A percentile compares a stretch with the other conserved stretches of the same genome.
These are phyloP conservation scores for Calonectria montana DNA, from an alignment of 2,329 filamentous ascomycete genomes.

Conservation along the genomic window DNA sequence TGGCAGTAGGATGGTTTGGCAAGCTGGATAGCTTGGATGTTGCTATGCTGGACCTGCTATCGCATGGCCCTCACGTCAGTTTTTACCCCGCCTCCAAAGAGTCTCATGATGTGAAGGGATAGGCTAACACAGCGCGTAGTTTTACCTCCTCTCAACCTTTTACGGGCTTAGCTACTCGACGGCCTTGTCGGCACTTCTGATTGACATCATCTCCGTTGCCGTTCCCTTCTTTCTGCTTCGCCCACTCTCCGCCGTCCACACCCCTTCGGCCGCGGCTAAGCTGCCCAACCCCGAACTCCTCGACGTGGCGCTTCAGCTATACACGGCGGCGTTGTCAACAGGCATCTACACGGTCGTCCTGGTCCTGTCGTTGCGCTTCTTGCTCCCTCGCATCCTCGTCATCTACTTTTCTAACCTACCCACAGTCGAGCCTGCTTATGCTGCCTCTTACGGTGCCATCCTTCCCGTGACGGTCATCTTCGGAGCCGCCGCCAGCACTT, in stretches of 20 bases:
- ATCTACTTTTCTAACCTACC: slow-evolving; percentile 79
- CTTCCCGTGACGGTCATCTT: slow-evolving; percentile 69
- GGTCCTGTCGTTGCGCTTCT: slow-evolving; percentile 75
- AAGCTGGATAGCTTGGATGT: slow-evolving; percentile 80
- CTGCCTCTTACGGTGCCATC: slow-evolving; percentile 69
- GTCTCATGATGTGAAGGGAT: neutral
- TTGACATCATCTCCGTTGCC: slow-evolving; percentile 76
- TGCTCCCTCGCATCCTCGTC: slow-evolving; percentile 79
- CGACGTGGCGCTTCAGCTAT: slow-evolving; percentile 70
- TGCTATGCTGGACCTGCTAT: slow-evolving; percentile 73
- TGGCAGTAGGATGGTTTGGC: slow-evolving; percentile 79
- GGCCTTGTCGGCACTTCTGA: slow-evolving; percentile 69
- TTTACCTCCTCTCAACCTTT: slow-evolving; percentile 81
- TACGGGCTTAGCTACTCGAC: slow-evolving; percentile 76
- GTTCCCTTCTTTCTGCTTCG: slow-evolving; percentile 82
- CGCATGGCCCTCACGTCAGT: slow-evolving; percentile 77
- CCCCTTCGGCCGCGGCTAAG: slow-evolving; percentile 56
- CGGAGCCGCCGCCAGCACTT: slow-evolving; percentile 77
- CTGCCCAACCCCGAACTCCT: slow-evolving; percentile 74
- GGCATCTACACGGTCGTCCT: slow-evolving; percentile 81
- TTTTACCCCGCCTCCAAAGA: slow-evolving; percentile 14
- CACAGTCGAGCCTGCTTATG: slow-evolving; percentile 75
- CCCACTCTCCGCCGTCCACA: slow-evolving; percentile 72
- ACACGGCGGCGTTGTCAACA: slow-evolving; percentile 76
- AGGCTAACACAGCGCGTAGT: slow-evolving; percentile 53